Base-by-base conservation (phyloP, 2,329 filamentous ascomycete species). In the Zarea fungicola region DNA sequence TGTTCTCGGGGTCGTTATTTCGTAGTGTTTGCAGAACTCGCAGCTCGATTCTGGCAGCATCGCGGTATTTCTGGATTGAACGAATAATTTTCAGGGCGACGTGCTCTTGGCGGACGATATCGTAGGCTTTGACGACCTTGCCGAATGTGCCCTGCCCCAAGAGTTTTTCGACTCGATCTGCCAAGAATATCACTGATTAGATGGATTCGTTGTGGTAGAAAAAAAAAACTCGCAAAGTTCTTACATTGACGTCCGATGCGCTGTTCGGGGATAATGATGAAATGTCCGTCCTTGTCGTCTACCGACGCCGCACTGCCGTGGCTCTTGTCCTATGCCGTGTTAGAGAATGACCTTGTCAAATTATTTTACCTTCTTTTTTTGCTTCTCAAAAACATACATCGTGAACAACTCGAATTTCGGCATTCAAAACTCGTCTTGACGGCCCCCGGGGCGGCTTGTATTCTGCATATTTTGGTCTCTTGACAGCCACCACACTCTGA, bases 241-340 rank as follows among this genome's bases (percentile, higher is more conserved):
- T 39, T 45, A 50, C 48, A 50, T 45, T 50, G 48, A 10, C 42
- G 31, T 26, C 41, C 42, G 13, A 50, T 35, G 34, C 41, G 41
- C 21, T 84, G 84, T 54, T 93, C 87, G 34, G 88, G 84, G 2
- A 84, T 81, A 19, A 96, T 89, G 57, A 95, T 87, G 62, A 95
- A 96, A 66, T 96, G 90, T 7, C 90, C 90, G 59, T 96, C 90
- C 43, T 95, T 88, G 55, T 95, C 90, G 60, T 96, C 90, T 37
- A 90, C 83, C 62, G 90, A 90, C 53, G 82, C 76, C 55, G 80
- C 69, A 52, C 73, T 73, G 49, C 68, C 69, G 34, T 68, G 65
- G 9, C 65, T 62, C 49, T 53, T 36, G 7, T 49, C 46, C 46
- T 49, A 31, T 14, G 18, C 7, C 13, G 8, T 14, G 46, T 49